Conservation (phyloP, 495 filamentous ascomycete genomes). For the Penicillium psychrofluorescens region DNA sequence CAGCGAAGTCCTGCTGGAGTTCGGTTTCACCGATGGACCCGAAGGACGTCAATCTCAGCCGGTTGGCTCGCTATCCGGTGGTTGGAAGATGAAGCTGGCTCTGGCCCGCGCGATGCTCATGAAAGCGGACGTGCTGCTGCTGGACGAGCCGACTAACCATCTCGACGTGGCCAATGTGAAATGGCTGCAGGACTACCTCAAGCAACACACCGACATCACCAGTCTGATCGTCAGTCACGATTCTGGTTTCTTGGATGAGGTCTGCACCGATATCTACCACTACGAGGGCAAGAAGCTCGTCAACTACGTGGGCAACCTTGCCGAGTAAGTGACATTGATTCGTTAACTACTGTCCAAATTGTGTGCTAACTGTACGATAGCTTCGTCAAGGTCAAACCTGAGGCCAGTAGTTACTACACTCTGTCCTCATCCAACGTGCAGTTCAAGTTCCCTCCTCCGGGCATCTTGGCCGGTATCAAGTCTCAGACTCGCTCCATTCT, state of each 20-base stretch:
- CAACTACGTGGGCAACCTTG: conserved; percentile 90
- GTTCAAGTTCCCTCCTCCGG: conserved; percentile 97
- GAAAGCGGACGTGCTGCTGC: conserved; percentile 86
- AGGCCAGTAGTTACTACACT: conserved; percentile 98
- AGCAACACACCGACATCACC: conserved; percentile 92
- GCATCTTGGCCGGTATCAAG: conserved; percentile 91
- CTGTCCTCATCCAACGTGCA: conserved; percentile 81
- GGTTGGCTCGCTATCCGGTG: conserved; percentile 93
- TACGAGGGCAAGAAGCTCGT: conserved; percentile 97
- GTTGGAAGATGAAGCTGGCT: conserved; percentile 99
- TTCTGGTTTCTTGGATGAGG: conserved; percentile 91
- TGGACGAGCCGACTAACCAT: conserved; percentile 99
- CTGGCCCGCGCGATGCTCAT: conserved; percentile 94
- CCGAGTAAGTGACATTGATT: conserved; percentile 40
- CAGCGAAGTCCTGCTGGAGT: conserved; percentile 72
- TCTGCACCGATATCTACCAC: conserved; percentile 99
- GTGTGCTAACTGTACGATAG: conserved; percentile 14
- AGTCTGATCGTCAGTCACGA: conserved; percentile 97
- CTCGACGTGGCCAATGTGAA: conserved; percentile 93
- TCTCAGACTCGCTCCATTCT: conserved; percentile 89
- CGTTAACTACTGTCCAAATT: not conserved
- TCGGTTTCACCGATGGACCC: conserved; percentile 87
- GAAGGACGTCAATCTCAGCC: conserved; percentile 80
- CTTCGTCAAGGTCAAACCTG: conserved; percentile 89
- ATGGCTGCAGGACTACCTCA: conserved; percentile 94